Evolutionary conservation across 1,139 yeast species (phyloP).

Genomic region (Magnusiomyces sp.): DNA sequence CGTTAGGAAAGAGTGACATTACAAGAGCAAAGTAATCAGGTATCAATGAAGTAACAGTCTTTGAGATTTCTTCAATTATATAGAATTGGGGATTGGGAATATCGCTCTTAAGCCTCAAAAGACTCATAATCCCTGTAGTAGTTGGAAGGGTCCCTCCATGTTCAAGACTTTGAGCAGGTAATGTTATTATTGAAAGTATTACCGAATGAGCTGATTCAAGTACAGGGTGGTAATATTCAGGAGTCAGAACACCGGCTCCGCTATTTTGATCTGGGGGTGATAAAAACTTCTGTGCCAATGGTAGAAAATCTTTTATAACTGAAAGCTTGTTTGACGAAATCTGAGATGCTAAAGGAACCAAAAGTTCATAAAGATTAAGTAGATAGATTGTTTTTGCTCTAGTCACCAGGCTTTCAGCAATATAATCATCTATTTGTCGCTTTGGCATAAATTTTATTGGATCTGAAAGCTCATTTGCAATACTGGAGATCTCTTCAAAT

Average conservation of each 20-base stretch:
- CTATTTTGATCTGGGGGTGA: slow-evolving; percentile 22
- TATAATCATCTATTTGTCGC: neutral
- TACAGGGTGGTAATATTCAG: slow-evolving; percentile 31
- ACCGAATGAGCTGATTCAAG: slow-evolving; percentile 66
- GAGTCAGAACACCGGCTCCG: neutral
- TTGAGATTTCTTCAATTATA: too few relatives aligned
- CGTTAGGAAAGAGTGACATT: slow-evolving; percentile 47
- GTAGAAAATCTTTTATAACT: slow-evolving; percentile 35
- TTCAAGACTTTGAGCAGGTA: slow-evolving; percentile 12
- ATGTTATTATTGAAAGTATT: slow-evolving; percentile 33
- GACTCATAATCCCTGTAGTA: neutral
- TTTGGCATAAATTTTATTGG: slow-evolving; percentile 3
- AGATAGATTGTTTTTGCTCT: slow-evolving; percentile 48
- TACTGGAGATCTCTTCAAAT: slow-evolving; percentile 2
- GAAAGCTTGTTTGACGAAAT: slow-evolving; percentile 15
- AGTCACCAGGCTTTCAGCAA: slow-evolving; percentile 30
- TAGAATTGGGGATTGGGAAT: slow-evolving; percentile 1
- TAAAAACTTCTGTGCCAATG: slow-evolving; percentile 39
- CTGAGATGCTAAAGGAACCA: slow-evolving; percentile 32
- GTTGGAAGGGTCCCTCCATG: slow-evolving; percentile 24
- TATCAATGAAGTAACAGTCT: slow-evolving; percentile 17
- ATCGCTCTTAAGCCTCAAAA: slow-evolving; percentile 14
- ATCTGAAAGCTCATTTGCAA: slow-evolving; percentile 4
- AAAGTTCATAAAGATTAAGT: slow-evolving; percentile 51
- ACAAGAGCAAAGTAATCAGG: slow-evolving; percentile 33